These are phyloP conservation scores for Mimosa pudica DNA, from an alignment of 306 rosid species.

Conservation along the genomic window DNA sequence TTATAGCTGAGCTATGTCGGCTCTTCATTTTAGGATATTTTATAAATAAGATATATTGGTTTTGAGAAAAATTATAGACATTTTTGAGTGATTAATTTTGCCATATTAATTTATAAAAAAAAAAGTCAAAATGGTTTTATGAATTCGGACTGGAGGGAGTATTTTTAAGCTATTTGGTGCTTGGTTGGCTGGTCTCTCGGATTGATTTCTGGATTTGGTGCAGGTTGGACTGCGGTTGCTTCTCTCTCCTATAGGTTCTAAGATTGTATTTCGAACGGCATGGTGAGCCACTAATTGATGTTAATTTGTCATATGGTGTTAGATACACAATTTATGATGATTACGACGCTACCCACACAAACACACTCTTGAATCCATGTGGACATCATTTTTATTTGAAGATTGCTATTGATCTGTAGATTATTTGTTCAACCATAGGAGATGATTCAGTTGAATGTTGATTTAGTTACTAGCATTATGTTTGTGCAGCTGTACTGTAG, in stretches of 20 bases:
- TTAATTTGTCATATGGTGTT: not conserved
- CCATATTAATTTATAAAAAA: no score
- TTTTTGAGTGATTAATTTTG: no score
- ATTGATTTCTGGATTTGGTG: constrained; percentile 33
- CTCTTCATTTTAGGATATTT: no score
- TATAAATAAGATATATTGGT: no score
- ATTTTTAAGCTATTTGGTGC: not conserved
- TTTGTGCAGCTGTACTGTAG: constrained; percentile 77
- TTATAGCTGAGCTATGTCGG: no score
- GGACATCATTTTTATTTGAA: constrained; percentile 6
- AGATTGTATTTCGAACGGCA: constrained; percentile 79
- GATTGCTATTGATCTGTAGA: not conserved
- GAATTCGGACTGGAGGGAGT: no score
- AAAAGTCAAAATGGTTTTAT: no score
- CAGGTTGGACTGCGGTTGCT: constrained; percentile 88
- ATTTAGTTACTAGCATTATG: not conserved
- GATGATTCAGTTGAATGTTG: not conserved
- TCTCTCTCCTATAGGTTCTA: constrained; percentile 79
- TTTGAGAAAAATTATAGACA: no score
- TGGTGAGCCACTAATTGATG: constrained; percentile 50
- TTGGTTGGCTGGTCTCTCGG: not conserved
- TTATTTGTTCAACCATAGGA: not conserved
- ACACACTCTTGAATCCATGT: not conserved
- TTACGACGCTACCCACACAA: not conserved
- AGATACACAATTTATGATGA: not conserved